A percentile compares a stretch with the other conserved stretches of the same genome.
Evolutionary conservation across 1,284 basidiomycete species (phyloP).

Genomic region (Melanopsichium pennsylvanicum): DNA sequence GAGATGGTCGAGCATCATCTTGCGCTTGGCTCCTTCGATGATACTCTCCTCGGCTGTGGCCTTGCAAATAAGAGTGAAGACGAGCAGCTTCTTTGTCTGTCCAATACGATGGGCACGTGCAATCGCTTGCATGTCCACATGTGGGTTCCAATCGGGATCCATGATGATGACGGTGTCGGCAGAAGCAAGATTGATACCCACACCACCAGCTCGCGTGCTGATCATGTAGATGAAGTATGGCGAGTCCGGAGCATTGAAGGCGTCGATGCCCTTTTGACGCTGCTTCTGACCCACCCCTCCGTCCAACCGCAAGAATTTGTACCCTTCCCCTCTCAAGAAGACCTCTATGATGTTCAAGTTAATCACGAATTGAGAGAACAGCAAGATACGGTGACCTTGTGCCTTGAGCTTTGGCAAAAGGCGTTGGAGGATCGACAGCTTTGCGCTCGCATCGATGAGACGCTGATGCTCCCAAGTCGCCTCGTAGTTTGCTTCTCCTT

Average conservation of each 20-base stretch:
- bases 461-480: slow-evolving; percentile 76
- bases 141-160: slow-evolving; percentile 94
- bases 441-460: slow-evolving; percentile 83
- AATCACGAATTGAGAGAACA: slow-evolving; percentile 65
- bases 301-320: slow-evolving; percentile 63
- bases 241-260: slow-evolving; percentile 86
- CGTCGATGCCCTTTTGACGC: slow-evolving; percentile 74
- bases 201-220: slow-evolving; percentile 66
- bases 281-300: slow-evolving; percentile 35
- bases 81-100: slow-evolving; percentile 66
- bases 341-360: slow-evolving; percentile 65
- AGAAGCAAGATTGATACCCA: slow-evolving; percentile 67
- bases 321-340: slow-evolving; percentile 61
- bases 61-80: slow-evolving; percentile 67
- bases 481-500: slow-evolving; percentile 72
- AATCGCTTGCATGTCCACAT: slow-evolving; percentile 83
- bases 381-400: slow-evolving; percentile 61
- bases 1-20: slow-evolving; percentile 65
- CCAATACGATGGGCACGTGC: slow-evolving; percentile 79
- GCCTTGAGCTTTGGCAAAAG: slow-evolving; percentile 65
- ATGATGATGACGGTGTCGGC: slow-evolving; percentile 92
- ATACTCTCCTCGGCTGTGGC: slow-evolving; percentile 66
- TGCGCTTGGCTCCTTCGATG: slow-evolving; percentile 62
- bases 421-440: slow-evolving; percentile 68
- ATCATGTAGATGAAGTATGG: slow-evolving; percentile 68